Evolutionary conservation across 2,329 filamentous ascomycete genomes (phyloP).

Genomic region (Nigrograna mackinnonii): DNA sequence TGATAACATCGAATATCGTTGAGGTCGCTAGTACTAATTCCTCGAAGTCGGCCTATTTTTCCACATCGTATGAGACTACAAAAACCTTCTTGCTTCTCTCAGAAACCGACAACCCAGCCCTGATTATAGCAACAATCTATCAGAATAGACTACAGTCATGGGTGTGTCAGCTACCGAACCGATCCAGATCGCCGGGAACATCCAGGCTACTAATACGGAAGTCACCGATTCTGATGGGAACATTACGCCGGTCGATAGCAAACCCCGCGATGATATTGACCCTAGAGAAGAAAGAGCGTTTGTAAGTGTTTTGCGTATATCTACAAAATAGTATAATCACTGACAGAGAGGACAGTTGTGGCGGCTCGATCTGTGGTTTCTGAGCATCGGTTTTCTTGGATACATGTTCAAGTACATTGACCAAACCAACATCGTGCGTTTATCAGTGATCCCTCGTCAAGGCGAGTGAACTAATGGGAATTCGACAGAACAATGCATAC

Average conservation of each 20-base stretch:
- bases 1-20: not conserved
- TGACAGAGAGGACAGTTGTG: conserved; percentile 7
- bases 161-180: not conserved
- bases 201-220: not conserved
- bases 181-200: not conserved
- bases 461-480: too few relatives aligned
- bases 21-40: too few relatives aligned
- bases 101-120: not conserved
- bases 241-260: not conserved
- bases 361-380: conserved; percentile 10
- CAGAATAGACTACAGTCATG: not conserved
- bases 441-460: too few relatives aligned
- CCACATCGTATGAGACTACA: not conserved
- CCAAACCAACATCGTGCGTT: conserved; percentile 12
- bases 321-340: not conserved
- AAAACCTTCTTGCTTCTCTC: not conserved
- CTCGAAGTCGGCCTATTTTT: not conserved
- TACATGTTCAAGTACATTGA: conserved; percentile 20
- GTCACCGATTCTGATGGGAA: not conserved
- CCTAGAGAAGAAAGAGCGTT: not conserved
- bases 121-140: not conserved
- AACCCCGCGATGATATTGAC: not conserved
- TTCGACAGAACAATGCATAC: conserved; percentile 17
- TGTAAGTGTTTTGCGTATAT: not conserved
- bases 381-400: conserved; percentile 12